These are phyloP conservation scores for Nicotiana sylvestris DNA, from an alignment of 257 asterid genomes.

Conservation along the genomic window DNA sequence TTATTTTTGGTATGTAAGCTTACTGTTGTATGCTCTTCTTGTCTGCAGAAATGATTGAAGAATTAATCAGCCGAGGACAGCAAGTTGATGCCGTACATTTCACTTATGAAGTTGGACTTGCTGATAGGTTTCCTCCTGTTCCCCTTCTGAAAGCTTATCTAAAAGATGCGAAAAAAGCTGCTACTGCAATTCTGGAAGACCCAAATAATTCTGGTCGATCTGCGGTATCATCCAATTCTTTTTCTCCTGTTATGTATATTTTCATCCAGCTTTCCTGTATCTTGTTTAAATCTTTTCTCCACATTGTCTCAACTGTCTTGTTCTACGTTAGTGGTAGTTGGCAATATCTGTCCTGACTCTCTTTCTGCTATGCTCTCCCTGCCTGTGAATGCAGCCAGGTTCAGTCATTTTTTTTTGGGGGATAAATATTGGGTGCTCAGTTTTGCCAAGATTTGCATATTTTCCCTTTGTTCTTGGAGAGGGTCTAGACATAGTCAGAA, in stretches of 20 bases:
- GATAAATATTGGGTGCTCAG: background rate
- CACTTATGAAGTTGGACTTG: conserved; percentile 89
- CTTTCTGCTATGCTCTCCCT: background rate
- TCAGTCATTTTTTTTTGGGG: background rate
- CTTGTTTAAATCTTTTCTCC: background rate
- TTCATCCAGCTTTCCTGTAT: background rate
- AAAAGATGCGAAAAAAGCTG: conserved; percentile 86
- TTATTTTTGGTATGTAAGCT: conserved; percentile 26
- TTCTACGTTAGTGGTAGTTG: background rate
- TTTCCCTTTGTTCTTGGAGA: background rate
- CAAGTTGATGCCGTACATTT: conserved; percentile 99
- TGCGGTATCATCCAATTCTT: conserved; percentile 41
- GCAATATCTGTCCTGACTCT: background rate
- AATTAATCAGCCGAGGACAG: conserved; percentile 89
- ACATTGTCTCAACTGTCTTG: background rate
- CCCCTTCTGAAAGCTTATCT: conserved; percentile 90
- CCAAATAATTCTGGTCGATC: conserved; percentile 90
- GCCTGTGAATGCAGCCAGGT: background rate
- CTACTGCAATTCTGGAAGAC: conserved; percentile 68
- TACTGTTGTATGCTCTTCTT: conserved; percentile 23
- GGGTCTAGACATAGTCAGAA: background rate
- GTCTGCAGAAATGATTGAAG: conserved; percentile 86
- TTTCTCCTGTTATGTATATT: background rate
- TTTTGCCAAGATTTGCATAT: background rate
- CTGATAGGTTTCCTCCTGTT: conserved; percentile 81